A percentile compares a stretch with the other conserved stretches of the same genome.
Evolutionary conservation across 108 stramenopile genomes (phyloP).

Genomic region (Nitzschia inconspicua): DNA sequence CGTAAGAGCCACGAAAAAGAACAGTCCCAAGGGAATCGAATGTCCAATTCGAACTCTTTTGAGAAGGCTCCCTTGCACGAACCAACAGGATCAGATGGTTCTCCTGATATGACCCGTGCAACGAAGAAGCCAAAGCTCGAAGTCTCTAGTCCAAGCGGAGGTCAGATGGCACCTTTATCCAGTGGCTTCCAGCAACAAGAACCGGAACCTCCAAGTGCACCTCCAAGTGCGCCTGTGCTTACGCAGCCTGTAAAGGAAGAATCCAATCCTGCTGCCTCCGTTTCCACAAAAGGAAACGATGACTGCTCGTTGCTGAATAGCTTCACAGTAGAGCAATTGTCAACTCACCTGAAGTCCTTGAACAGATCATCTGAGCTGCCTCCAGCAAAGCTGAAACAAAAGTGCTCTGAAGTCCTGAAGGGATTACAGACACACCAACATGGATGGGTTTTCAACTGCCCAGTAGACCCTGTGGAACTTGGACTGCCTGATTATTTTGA

Average conservation of each 20-base stretch:
- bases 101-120: not conserved
- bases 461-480: conserved; percentile 93
- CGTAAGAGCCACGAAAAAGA: conserved; percentile 59
- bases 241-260: not conserved
- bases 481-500: conserved; percentile 91
- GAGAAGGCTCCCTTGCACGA: conserved; percentile 6
- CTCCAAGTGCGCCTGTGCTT: not conserved
- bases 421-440: conserved; percentile 83
- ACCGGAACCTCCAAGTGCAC: not conserved
- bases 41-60: conserved; percentile 4
- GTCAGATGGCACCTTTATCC: not conserved
- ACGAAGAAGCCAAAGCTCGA: not conserved
- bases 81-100: not conserved
- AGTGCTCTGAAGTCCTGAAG: conserved; percentile 81
- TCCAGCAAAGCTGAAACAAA: conserved; percentile 67
- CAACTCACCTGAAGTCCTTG: conserved; percentile 86
- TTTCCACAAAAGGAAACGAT: conserved; percentile 41
- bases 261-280: conserved; percentile 18
- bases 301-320: conserved; percentile 88
- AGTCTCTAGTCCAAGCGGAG: not conserved
- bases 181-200: not conserved
- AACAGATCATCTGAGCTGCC: conserved; percentile 65
- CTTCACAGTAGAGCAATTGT: conserved; percentile 87
- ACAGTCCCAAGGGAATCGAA: conserved; percentile 3
- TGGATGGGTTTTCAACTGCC: conserved; percentile 90